Percentiles rank a stretch among this genome's conserved stretches.
These are phyloP conservation scores for Phytophthora uliginosa DNA, from an alignment of 352 stramenopile genomes.

Conservation along the genomic window DNA sequence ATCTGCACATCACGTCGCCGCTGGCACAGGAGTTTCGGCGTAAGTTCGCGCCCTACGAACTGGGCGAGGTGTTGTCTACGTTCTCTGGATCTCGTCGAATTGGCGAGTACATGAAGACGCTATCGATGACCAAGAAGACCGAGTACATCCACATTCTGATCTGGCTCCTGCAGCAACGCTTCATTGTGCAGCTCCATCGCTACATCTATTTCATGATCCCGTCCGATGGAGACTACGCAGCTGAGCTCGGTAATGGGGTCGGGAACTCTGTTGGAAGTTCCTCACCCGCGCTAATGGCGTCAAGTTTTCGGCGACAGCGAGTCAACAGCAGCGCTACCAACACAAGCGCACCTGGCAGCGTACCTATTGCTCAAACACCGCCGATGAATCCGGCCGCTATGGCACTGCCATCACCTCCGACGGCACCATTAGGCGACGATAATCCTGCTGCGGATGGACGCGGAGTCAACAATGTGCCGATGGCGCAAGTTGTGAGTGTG, in stretches of 20 bases:
- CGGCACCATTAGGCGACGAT: conserved; percentile 13
- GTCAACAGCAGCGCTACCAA: conserved; percentile 43
- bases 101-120: conserved; percentile 84
- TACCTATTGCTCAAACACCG: conserved; percentile 37
- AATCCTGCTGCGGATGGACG: conserved; percentile 23
- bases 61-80: conserved; percentile 78
- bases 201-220: conserved; percentile 92
- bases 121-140: conserved; percentile 71
- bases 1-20: conserved; percentile 58
- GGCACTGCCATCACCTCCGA: conserved; percentile 32
- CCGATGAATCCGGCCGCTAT: conserved; percentile 35
- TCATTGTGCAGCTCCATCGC: conserved; percentile 86
- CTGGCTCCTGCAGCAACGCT: conserved; percentile 88
- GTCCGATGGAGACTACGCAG: conserved; percentile 62
- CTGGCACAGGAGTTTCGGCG: conserved; percentile 78
- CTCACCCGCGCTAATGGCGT: conserved; percentile 45
- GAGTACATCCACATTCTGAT: conserved; percentile 92
- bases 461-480: conserved; percentile 18
- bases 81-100: conserved; percentile 79
- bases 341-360: conserved; percentile 29
- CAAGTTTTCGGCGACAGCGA: conserved; percentile 34
- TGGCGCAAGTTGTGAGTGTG: conserved; percentile 45
- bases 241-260: conserved; percentile 28
- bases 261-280: conserved; percentile 35
- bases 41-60: conserved; percentile 76